phyloP scores from a whole-genome alignment of 73 alveolate genomes.

The Paramecium primaurelia region DNA sequence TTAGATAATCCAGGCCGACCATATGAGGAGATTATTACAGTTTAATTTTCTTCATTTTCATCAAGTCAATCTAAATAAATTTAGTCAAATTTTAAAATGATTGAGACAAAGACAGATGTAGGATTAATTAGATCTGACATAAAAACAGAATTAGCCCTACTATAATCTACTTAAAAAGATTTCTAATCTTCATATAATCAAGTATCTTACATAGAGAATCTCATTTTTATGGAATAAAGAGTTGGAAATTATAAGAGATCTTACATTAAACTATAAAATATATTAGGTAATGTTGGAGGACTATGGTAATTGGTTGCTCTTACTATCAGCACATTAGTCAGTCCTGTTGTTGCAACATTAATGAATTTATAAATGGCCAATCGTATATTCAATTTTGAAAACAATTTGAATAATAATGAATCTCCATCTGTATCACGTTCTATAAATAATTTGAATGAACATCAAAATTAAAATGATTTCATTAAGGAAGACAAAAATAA shows the following conservation, averaged over 20 bases:
- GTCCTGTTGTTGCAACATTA: neutral
- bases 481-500: neutral
- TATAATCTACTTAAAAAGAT: too few relatives aligned
- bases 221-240: neutral
- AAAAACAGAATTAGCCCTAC: neutral
- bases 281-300: constrained; percentile 37
- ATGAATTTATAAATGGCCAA: constrained; percentile 34
- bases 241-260: neutral
- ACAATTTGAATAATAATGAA: neutral
- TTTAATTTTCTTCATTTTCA: constrained; percentile 4
- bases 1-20: neutral
- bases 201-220: neutral
- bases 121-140: neutral
- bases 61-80: neutral
- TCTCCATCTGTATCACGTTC: neutral
- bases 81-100: neutral
- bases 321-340: neutral
- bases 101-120: neutral
- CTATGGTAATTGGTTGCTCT: neutral
- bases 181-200: neutral
- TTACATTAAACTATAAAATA: neutral
- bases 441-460: neutral
- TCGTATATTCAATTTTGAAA: neutral
- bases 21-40: neutral
- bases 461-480: neutral